Evolutionary conservation across 2,329 filamentous ascomycete species (phyloP).

Genomic region (Ciborinia camelliae): DNA sequence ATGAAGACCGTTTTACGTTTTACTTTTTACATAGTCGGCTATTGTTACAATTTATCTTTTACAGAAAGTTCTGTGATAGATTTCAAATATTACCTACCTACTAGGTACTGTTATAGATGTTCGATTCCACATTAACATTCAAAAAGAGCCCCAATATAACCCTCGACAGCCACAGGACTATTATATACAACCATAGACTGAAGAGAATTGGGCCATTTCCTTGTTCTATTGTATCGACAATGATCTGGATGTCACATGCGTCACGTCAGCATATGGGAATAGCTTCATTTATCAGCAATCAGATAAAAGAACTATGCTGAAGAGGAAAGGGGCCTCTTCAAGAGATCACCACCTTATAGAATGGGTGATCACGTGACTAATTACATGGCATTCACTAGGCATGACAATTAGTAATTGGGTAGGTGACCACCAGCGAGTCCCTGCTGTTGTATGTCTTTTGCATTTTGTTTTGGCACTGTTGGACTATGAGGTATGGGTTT

Average conservation of each 20-base stretch:
- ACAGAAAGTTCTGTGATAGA: not conserved
- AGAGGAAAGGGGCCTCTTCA: too few relatives aligned
- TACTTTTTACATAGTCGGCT: not conserved
- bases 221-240: not conserved
- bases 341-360: too few relatives aligned
- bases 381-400: too few relatives aligned
- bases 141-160: not conserved
- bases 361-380: too few relatives aligned
- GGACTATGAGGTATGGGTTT: too few relatives aligned
- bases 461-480: not conserved
- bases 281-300: too few relatives aligned
- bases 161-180: not conserved
- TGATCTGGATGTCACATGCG: not conserved
- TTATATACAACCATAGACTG: not conserved
- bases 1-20: not conserved
- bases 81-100: not conserved
- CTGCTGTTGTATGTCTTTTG: not conserved
- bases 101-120: fast-evolving
- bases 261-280: too few relatives aligned
- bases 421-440: not conserved
- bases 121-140: not conserved
- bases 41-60: not conserved
- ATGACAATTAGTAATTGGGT: not conserved
- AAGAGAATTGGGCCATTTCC: not conserved
- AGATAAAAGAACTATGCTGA: too few relatives aligned